A percentile compares a stretch with the other conserved stretches of the same genome.
phyloP scores from a whole-genome alignment of 2,329 filamentous ascomycete species.

The Hypoxylon sp. region DNA sequence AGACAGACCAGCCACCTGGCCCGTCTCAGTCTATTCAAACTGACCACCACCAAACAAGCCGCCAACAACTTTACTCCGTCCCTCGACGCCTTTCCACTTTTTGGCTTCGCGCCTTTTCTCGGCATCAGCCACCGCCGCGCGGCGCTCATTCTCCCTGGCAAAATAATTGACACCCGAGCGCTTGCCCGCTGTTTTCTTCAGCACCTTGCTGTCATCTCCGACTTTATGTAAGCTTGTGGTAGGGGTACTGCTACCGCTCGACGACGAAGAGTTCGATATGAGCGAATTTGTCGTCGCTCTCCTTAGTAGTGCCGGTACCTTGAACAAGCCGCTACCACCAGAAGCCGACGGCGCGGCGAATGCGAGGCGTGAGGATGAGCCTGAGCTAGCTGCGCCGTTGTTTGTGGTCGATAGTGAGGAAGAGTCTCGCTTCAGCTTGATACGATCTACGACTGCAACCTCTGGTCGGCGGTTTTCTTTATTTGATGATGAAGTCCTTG shows the following conservation, averaged over 20 bases:
- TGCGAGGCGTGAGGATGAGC: conserved; percentile 65
- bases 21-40: conserved; percentile 61
- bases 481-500: conserved; percentile 56
- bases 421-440: conserved; percentile 73
- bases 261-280: conserved; percentile 54
- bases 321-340: conserved; percentile 67
- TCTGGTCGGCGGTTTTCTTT: conserved; percentile 66
- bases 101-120: conserved; percentile 72
- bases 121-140: conserved; percentile 68
- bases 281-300: conserved; percentile 79
- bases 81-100: conserved; percentile 71
- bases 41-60: conserved; percentile 71
- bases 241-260: conserved; percentile 18
- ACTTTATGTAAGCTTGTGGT: conserved; percentile 46
- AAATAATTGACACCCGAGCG: conserved; percentile 73
- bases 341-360: conserved; percentile 66
- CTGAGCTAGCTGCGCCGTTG: conserved; percentile 13
- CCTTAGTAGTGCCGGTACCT: conserved; percentile 78
- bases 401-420: conserved; percentile 49
- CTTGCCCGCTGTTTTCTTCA: conserved; percentile 73
- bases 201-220: conserved; percentile 68
- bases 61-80: conserved; percentile 69
- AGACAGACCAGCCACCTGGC: neutral
- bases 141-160: conserved; percentile 71
- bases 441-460: conserved; percentile 77